Evolutionary conservation across 139 green algal species (phyloP).

Genomic region (Parachlorella kessleri): DNA sequence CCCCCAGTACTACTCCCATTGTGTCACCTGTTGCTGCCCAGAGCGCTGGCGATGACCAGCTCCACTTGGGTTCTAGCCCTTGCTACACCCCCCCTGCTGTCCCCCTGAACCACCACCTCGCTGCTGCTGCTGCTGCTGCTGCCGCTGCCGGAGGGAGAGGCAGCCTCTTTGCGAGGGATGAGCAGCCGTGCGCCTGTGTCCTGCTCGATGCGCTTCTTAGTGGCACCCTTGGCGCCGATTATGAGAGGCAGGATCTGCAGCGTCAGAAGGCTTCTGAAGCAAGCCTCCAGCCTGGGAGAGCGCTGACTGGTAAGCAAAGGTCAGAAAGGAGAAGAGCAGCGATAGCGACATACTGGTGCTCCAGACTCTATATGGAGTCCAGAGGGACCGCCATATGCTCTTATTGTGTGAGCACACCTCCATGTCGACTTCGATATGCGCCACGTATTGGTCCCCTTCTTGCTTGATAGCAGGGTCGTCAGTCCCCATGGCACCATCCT

Average conservation of each 20-base stretch:
- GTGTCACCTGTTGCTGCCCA: not conserved
- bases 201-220: slow-evolving; percentile 6
- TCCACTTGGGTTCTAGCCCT: slow-evolving; percentile 12
- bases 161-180: not conserved
- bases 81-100: not conserved
- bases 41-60: not conserved
- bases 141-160: not conserved
- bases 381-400: no score
- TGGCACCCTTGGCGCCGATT: slow-evolving; percentile 6
- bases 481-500: not conserved
- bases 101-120: not conserved
- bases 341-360: no score
- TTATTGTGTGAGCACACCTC: no score
- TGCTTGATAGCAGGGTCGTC: not conserved
- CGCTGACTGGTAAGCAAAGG: no score
- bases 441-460: no score
- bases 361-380: no score
- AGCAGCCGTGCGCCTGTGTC: not conserved
- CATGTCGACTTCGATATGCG: no score
- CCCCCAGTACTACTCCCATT: no score
- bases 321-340: no score
- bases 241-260: slow-evolving; percentile 9
- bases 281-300: no score
- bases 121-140: not conserved
- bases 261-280: no score